Evolutionary conservation across 257 asterid species (phyloP).

Genomic region (Fraxinus quadrangulata): DNA sequence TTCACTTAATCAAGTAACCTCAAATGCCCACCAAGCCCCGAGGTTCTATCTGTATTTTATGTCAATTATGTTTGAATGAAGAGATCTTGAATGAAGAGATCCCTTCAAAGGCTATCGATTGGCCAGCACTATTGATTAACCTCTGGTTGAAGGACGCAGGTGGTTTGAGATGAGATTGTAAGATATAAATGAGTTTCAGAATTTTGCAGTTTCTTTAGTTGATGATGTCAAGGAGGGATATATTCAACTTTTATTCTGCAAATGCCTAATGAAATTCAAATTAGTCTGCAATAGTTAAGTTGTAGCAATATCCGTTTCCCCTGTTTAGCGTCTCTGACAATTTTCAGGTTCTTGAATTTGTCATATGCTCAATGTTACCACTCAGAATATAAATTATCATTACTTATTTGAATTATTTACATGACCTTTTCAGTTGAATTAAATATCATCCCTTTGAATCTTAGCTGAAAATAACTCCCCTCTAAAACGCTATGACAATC

Average conservation of each 20-base stretch:
- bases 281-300: background rate
- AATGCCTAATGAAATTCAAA: background rate
- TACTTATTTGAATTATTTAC: background rate
- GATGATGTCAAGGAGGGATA: background rate
- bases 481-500: slow-evolving; percentile 20
- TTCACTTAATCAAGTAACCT: background rate
- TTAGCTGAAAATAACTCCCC: slow-evolving; percentile 21
- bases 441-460: background rate
- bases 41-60: no score
- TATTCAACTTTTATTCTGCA: background rate
- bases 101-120: background rate
- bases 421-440: background rate
- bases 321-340: background rate
- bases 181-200: background rate
- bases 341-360: background rate
- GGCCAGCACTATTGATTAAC: background rate
- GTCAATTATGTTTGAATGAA: background rate
- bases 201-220: background rate
- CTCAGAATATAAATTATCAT: background rate
- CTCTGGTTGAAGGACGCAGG: background rate
- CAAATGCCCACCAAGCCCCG: background rate
- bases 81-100: background rate
- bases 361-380: background rate
- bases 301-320: background rate
- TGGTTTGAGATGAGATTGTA: background rate